phyloP scores from a whole-genome alignment of 2,329 filamentous ascomycete genomes.

The Zasmidium angulare region DNA sequence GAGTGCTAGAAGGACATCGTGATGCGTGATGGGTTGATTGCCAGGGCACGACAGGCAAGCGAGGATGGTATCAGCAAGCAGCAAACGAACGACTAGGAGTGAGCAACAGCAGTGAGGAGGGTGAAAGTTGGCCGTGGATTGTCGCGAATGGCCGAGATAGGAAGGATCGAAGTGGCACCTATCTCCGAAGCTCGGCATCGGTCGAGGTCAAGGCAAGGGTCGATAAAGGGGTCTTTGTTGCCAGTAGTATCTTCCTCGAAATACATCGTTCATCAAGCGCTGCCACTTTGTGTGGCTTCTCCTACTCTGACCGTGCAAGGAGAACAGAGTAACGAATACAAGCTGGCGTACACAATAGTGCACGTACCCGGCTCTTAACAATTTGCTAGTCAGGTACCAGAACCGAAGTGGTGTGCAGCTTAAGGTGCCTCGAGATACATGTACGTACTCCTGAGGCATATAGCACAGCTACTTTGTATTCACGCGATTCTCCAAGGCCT shows the following conservation, averaged over 20 bases:
- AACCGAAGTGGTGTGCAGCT: too few relatives aligned
- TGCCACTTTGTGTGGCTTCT: neutral
- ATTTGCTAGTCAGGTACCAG: neutral
- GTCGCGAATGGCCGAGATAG: conserved; percentile 9
- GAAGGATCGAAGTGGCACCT: neutral
- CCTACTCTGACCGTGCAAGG: too few relatives aligned
- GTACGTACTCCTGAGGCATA: too few relatives aligned
- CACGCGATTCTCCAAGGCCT: too few relatives aligned
- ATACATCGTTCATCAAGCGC: neutral
- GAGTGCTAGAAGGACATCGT: neutral
- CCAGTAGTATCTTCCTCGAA: too few relatives aligned
- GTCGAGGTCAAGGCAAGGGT: neutral
- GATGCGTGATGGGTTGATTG: neutral
- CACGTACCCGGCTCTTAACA: neutral
- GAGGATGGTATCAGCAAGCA: neutral
- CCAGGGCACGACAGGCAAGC: neutral
- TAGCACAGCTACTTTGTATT: too few relatives aligned
- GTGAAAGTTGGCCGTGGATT: neutral
- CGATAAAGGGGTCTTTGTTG: neutral
- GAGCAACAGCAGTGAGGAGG: neutral
- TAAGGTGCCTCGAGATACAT: too few relatives aligned
- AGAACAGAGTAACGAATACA: too few relatives aligned
- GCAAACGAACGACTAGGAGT: too few relatives aligned
- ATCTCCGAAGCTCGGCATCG: neutral
- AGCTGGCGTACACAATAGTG: neutral